Percentiles rank a stretch among this genome's conserved stretches.
These are phyloP conservation scores for Neospermospora avenae DNA, from an alignment of 2,329 filamentous ascomycete species.

Conservation along the genomic window DNA sequence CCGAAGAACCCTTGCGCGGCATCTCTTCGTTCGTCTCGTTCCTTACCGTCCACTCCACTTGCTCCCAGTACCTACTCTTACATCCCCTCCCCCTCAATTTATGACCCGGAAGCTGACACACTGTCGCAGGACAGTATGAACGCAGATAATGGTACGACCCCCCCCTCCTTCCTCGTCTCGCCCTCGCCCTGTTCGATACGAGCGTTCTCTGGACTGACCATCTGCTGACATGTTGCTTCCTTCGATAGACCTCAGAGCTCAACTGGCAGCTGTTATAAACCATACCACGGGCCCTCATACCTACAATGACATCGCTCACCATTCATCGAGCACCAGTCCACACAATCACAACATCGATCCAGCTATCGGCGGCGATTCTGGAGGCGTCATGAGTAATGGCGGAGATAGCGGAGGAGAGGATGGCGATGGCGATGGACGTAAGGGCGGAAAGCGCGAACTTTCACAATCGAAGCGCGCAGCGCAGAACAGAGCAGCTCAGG, in stretches of 20 bases:
- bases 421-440: constrained; percentile 52
- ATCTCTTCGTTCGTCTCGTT: constrained; percentile 12
- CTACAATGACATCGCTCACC: constrained; percentile 31
- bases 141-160: constrained; percentile 30
- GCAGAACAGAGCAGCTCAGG: constrained; percentile 95
- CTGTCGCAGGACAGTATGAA: constrained; percentile 29
- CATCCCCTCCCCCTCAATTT: neutral
- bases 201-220: constrained; percentile 3
- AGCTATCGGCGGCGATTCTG: constrained; percentile 33
- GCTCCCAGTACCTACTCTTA: neutral
- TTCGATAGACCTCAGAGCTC: constrained; percentile 36
- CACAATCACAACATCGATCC: constrained; percentile 38
- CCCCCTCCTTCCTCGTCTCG: constrained; percentile 5
- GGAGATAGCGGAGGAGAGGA: constrained; percentile 34
- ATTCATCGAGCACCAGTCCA: constrained; percentile 33
- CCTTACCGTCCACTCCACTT: constrained; percentile 3
- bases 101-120: constrained; percentile 29
- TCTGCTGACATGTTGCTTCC: constrained; percentile 32
- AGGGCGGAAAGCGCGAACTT: constrained; percentile 80
- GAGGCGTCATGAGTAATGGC: constrained; percentile 32
- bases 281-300: constrained; percentile 31
- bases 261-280: constrained; percentile 35
- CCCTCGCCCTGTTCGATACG: constrained; percentile 6
- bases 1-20: neutral
- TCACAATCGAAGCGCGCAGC: constrained; percentile 95